phyloP scores from a whole-genome alignment of 2,329 filamentous ascomycete species.

The Xylogone sp. region DNA sequence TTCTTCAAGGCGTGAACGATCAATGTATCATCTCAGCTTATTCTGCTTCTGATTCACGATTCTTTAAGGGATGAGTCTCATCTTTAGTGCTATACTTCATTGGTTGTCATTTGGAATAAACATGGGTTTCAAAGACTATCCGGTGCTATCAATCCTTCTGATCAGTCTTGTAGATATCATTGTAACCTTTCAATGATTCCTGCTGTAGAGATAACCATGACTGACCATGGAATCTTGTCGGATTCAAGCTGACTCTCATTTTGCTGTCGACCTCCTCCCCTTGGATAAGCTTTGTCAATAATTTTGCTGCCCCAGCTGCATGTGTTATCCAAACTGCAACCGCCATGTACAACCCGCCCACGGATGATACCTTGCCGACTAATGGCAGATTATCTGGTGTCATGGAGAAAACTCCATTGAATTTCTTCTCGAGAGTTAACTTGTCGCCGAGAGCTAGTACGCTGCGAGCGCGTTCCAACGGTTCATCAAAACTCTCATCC shows the following conservation, averaged over 20 bases:
- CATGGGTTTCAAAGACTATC: no score
- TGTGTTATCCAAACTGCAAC: slow-evolving; percentile 33
- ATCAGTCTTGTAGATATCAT: slow-evolving; percentile 26
- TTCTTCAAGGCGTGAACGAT: no score
- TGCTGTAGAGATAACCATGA: slow-evolving; percentile 15
- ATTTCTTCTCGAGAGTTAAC: slow-evolving; percentile 15
- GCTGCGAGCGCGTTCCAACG: background rate
- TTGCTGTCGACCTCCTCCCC: background rate
- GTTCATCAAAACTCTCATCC: background rate
- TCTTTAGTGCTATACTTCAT: no score
- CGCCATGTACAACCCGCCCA: slow-evolving; percentile 26
- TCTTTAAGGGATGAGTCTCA: no score
- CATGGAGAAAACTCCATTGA: slow-evolving; percentile 31
- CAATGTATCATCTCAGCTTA: no score
- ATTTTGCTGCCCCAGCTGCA: slow-evolving; percentile 28
- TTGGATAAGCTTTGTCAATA: slow-evolving; percentile 14
- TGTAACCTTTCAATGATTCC: slow-evolving; percentile 26
- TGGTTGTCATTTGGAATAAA: no score
- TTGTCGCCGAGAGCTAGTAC: slow-evolving; percentile 9
- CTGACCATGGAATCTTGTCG: slow-evolving; percentile 21
- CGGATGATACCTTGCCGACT: slow-evolving; percentile 22
- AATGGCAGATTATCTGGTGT: slow-evolving; percentile 32
- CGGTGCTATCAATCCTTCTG: background rate
- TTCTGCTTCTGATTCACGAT: no score
- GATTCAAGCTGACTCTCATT: slow-evolving; percentile 15